A percentile compares a stretch with the other conserved stretches of the same genome.
These are phyloP conservation scores for Rhododendron ferrugineum DNA, from an alignment of 148 eudicot genomes.

Conservation along the genomic window DNA sequence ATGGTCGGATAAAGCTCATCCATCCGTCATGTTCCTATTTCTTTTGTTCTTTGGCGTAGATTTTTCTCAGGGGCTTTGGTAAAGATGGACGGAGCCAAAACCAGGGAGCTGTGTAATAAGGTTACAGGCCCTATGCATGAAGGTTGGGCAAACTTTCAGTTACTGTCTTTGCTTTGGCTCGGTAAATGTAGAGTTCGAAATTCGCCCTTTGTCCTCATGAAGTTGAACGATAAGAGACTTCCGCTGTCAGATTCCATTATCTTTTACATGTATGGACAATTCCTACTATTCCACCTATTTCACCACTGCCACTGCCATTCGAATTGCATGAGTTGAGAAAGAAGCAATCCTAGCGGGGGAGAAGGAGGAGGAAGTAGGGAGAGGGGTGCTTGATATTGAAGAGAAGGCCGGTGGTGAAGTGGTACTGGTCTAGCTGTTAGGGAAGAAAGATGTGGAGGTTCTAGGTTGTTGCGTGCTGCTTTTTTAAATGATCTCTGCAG, in stretches of 20 bases:
- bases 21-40: neutral
- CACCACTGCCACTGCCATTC: neutral
- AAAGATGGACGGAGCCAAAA: neutral
- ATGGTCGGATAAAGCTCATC: neutral
- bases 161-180: neutral
- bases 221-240: neutral
- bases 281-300: neutral
- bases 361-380: neutral
- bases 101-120: neutral
- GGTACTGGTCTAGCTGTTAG: neutral
- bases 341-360: neutral
- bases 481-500: neutral
- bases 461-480: neutral
- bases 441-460: neutral
- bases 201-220: neutral
- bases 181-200: neutral
- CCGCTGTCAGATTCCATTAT: neutral
- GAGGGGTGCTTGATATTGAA: neutral
- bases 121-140: neutral
- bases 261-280: neutral
- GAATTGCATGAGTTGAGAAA: slow-evolving; percentile 1
- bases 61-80: neutral
- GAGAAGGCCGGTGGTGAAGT: neutral
- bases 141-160: neutral
- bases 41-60: neutral